A percentile compares a stretch with the other conserved stretches of the same genome.
These are phyloP conservation scores for Aaosphaeria pasadenensis DNA, from an alignment of 2,329 filamentous ascomycete genomes.

Conservation along the genomic window DNA sequence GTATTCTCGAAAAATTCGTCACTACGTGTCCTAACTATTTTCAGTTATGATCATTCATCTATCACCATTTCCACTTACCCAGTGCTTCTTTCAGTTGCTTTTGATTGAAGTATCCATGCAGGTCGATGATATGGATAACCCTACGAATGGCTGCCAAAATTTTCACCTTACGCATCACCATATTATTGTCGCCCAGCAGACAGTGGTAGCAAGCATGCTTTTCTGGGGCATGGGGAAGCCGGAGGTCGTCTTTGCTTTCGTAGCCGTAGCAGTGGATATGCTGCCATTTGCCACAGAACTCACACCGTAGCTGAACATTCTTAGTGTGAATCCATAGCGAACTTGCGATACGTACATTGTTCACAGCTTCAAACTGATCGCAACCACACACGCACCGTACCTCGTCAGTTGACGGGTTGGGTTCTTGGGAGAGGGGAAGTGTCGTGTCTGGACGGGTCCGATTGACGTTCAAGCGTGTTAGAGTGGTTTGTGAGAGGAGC, in stretches of 20 bases:
- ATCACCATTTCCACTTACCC: conserved; percentile 9
- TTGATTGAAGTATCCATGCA: conserved; percentile 10
- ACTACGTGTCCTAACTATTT: no score
- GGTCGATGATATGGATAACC: conserved; percentile 14
- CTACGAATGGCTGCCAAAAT: conserved; percentile 14
- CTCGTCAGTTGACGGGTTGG: conserved; percentile 2
- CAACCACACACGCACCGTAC: conserved; percentile 44
- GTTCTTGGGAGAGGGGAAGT: no score
- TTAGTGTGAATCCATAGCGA: conserved; percentile 14
- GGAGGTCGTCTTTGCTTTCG: conserved; percentile 31
- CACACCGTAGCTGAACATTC: conserved; percentile 39
- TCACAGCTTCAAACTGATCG: conserved; percentile 28
- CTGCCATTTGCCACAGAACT: conserved; percentile 45
- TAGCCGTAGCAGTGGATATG: conserved; percentile 49
- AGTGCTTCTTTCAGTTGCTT: conserved; percentile 11
- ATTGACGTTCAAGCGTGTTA: no score
- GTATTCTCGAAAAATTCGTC: no score
- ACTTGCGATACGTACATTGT: conserved; percentile 38
- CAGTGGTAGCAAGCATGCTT: conserved; percentile 49
- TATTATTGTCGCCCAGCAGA: conserved; percentile 29
- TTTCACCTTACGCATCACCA: conserved; percentile 12
- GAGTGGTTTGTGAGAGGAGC: no score
- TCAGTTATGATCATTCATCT: no score
- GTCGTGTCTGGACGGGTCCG: no score
- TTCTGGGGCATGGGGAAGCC: conserved; percentile 30